Evolutionary conservation across 2,329 filamentous ascomycete species (phyloP).

Genomic region (Microascus cirrosus): DNA sequence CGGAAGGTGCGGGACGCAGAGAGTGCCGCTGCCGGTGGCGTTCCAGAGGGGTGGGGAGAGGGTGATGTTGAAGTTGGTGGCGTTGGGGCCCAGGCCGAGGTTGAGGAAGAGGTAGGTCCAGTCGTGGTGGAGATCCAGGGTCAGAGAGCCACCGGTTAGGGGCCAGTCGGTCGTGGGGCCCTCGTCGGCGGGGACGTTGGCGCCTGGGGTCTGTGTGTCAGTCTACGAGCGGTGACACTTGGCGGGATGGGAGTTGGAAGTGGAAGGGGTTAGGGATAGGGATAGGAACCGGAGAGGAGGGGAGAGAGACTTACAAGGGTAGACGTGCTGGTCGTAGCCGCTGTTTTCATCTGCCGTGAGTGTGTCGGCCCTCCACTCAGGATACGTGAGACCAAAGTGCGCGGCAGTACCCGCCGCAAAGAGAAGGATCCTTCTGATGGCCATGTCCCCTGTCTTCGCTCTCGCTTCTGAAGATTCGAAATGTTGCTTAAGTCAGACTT

Average conservation of each 20-base stretch:
- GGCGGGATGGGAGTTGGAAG: no score
- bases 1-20: constrained; percentile 52
- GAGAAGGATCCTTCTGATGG: constrained; percentile 20
- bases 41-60: constrained; percentile 48
- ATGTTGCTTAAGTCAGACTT: neutral
- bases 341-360: constrained; percentile 21
- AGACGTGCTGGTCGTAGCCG: constrained; percentile 34
- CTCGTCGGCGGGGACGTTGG: constrained; percentile 29
- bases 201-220: constrained; percentile 24
- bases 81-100: constrained; percentile 35
- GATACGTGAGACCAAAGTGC: constrained; percentile 37
- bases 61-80: constrained; percentile 57
- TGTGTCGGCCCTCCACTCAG: constrained; percentile 36
- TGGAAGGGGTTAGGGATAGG: neutral
- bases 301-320: constrained; percentile 32
- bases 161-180: constrained; percentile 43
- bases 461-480: neutral
- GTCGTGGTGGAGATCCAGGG: constrained; percentile 36
- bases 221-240: no score
- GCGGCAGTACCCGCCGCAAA: constrained; percentile 26
- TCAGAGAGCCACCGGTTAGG: constrained; percentile 33
- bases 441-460: constrained; percentile 14
- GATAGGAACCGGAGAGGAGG: neutral
- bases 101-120: constrained; percentile 44
- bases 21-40: constrained; percentile 47